Conservation (phyloP, 1,284 basidiomycete species). For the Thelephora terrestris region DNA sequence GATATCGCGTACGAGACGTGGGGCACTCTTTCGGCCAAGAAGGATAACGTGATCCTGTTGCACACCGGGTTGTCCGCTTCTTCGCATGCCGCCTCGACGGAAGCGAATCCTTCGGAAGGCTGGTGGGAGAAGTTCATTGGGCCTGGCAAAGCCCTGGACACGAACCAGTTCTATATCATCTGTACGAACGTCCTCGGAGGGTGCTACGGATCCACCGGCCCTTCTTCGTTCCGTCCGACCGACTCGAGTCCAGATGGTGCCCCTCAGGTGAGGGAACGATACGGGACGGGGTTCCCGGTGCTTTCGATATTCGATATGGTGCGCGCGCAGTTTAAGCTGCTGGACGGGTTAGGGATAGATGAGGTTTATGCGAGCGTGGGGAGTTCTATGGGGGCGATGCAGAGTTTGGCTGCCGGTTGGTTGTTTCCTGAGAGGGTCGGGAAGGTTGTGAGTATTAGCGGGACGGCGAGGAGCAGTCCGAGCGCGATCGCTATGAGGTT, state of each 20-base stretch:
- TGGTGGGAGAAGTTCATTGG: slow-evolving; percentile 99
- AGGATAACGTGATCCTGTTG: slow-evolving; percentile 90
- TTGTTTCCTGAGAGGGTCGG: slow-evolving; percentile 84
- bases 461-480: slow-evolving; percentile 85
- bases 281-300: slow-evolving; percentile 89
- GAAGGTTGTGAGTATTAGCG: slow-evolving; percentile 89
- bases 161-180: slow-evolving; percentile 85
- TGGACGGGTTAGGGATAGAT: slow-evolving; percentile 81
- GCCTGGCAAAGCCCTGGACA: slow-evolving; percentile 89
- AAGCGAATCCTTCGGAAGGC: slow-evolving; percentile 71
- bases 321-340: slow-evolving; percentile 79
- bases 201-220: slow-evolving; percentile 95
- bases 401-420: slow-evolving; percentile 92
- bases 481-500: slow-evolving; percentile 93
- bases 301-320: slow-evolving; percentile 96
- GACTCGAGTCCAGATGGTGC: slow-evolving; percentile 38
- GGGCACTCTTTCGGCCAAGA: slow-evolving; percentile 74
- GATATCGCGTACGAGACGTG: slow-evolving; percentile 97
- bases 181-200: slow-evolving; percentile 98
- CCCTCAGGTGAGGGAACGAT: slow-evolving; percentile 22
- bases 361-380: slow-evolving; percentile 90
- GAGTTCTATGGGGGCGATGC: slow-evolving; percentile 96
- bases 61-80: slow-evolving; percentile 95
- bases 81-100: slow-evolving; percentile 87
- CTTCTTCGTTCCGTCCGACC: slow-evolving; percentile 66